Evolutionary conservation across 768 basidiomycete species (phyloP).

Genomic region (Cyclocybe cylindracea): DNA sequence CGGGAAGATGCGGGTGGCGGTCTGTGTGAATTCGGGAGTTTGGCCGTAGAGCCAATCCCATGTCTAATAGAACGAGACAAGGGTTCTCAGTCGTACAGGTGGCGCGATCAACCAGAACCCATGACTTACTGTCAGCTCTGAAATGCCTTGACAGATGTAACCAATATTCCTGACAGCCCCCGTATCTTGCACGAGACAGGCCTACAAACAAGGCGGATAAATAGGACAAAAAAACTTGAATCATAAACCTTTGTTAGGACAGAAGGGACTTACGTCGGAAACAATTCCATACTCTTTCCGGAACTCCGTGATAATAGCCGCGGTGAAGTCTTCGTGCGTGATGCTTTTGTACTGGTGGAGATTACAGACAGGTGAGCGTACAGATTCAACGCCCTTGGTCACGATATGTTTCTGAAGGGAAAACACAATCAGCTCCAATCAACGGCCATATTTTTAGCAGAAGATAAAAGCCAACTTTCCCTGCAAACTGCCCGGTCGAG

Average conservation of each 20-base stretch:
- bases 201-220: conserved; percentile 26
- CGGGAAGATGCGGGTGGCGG: conserved; percentile 39
- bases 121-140: conserved; percentile 65
- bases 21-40: conserved; percentile 89
- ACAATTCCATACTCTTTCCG: conserved; percentile 49
- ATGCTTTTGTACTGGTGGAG: conserved; percentile 56
- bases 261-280: conserved; percentile 25
- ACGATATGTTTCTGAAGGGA: conserved; percentile 66
- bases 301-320: conserved; percentile 72
- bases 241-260: not conserved
- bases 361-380: conserved; percentile 91
- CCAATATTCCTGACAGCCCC: conserved; percentile 44
- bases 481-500: too few species aligned
- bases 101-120: not conserved
- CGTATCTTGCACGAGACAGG: conserved; percentile 44
- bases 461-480: too few species aligned
- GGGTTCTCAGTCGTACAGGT: not conserved
- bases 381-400: conserved; percentile 86
- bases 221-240: not conserved
- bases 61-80: conserved; percentile 43
- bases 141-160: conserved; percentile 69
- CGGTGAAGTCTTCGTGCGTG: conserved; percentile 70
- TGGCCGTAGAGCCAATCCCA: conserved; percentile 96
- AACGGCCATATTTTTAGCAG: not conserved
- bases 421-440: not conserved